Conservation (phyloP, 164 flowering plant genomes). For the Vitis rotundifolia region DNA sequence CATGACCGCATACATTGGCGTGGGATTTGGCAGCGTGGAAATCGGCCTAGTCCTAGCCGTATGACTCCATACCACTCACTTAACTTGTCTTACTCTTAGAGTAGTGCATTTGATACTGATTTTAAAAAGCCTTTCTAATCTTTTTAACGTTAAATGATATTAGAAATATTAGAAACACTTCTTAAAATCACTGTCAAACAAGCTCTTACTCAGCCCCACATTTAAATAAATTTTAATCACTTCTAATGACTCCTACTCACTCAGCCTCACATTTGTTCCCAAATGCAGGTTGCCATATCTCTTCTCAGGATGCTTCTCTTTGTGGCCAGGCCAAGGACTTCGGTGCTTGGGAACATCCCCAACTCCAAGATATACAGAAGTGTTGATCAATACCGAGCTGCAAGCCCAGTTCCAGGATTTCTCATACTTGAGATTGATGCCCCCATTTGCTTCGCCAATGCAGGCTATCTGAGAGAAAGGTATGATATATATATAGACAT, state of each 20-base stretch:
- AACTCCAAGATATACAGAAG: slow-evolving; percentile 53
- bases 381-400: slow-evolving; percentile 58
- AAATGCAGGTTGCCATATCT: slow-evolving; percentile 61
- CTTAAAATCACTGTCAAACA: no score
- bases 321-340: slow-evolving; percentile 65
- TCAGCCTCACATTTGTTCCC: no score
- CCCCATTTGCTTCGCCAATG: slow-evolving; percentile 69
- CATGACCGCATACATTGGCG: slow-evolving; percentile 65
- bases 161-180: no score
- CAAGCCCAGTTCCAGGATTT: slow-evolving; percentile 52
- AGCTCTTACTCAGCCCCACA: no score
- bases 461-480: slow-evolving; percentile 77
- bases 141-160: no score
- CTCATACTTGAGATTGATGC: slow-evolving; percentile 62
- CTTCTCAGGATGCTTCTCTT: slow-evolving; percentile 54
- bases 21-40: slow-evolving; percentile 61
- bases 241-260: no score
- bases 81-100: background rate
- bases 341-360: slow-evolving; percentile 60
- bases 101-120: no score
- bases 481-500: slow-evolving; percentile 8
- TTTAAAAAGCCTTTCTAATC: no score
- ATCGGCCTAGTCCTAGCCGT: slow-evolving; percentile 65
- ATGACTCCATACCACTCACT: slow-evolving; percentile 7
- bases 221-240: no score